Percentiles rank a stretch among this genome's conserved stretches.
phyloP scores from a whole-genome alignment of 768 basidiomycete species.

The Serendipita sp. region DNA sequence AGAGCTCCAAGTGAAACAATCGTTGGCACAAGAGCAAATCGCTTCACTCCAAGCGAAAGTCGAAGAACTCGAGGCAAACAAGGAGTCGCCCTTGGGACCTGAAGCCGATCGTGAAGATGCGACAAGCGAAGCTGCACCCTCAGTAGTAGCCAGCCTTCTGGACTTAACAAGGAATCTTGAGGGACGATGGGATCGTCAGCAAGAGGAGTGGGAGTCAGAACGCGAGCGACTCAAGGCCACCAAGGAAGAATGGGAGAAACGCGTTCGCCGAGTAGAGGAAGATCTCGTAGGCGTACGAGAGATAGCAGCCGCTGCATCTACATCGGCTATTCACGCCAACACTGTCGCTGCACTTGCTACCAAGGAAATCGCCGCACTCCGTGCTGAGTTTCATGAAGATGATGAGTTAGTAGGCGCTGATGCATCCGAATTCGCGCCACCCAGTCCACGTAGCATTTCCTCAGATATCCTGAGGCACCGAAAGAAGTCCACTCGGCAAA shows the following conservation, averaged over 20 bases:
- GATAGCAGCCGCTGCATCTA: neutral
- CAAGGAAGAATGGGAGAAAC: slow-evolving; percentile 66
- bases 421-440: neutral
- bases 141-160: slow-evolving; percentile 36
- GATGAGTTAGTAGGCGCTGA: neutral
- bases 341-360: neutral
- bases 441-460: neutral
- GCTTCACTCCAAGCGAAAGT: slow-evolving; percentile 54
- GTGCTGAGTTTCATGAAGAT: neutral
- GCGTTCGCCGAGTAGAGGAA: slow-evolving; percentile 36
- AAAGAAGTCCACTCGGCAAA: neutral
- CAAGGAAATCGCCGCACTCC: neutral
- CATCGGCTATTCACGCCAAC: neutral
- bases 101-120: neutral
- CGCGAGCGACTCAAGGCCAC: slow-evolving; percentile 57
- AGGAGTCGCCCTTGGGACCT: neutral
- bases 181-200: slow-evolving; percentile 58
- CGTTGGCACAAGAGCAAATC: slow-evolving; percentile 61
- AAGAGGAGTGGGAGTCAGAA: slow-evolving; percentile 72
- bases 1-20: slow-evolving; percentile 61
- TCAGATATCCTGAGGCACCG: neutral
- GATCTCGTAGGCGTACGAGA: slow-evolving; percentile 26
- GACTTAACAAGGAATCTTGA: slow-evolving; percentile 72
- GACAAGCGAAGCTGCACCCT: slow-evolving; percentile 12
- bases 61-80: slow-evolving; percentile 28